Evolutionary conservation across 192 early-diverging fungal genomes (phyloP).

Genomic region (Entomortierella lignicola): DNA sequence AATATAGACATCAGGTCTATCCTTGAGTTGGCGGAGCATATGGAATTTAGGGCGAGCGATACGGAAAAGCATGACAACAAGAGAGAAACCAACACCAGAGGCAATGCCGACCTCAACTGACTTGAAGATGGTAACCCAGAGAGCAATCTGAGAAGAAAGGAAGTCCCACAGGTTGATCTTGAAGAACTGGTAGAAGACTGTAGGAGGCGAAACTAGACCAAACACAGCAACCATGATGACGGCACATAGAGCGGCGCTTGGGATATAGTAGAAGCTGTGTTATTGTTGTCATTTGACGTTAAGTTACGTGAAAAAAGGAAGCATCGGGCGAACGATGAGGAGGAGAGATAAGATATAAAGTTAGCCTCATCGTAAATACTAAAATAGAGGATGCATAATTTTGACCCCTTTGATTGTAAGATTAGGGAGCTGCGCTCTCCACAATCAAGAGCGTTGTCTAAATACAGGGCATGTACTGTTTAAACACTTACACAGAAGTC

Average conservation of each 20-base stretch:
- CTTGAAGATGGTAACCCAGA: slow-evolving; percentile 71
- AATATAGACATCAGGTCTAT: slow-evolving; percentile 46
- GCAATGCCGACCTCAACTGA: slow-evolving; percentile 81
- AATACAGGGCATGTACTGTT: slow-evolving; percentile 7
- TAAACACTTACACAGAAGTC: slow-evolving; percentile 67
- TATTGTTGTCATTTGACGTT: not conserved
- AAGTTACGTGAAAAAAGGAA: not conserved
- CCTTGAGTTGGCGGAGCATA: slow-evolving; percentile 59
- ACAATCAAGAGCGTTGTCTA: too few species aligned
- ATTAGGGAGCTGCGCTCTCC: too few species aligned
- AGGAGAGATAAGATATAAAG: too few species aligned
- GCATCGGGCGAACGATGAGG: not conserved
- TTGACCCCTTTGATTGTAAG: not conserved
- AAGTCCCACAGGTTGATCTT: slow-evolving; percentile 55
- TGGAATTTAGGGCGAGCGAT: slow-evolving; percentile 75
- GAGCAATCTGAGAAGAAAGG: slow-evolving; percentile 37
- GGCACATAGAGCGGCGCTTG: slow-evolving; percentile 72
- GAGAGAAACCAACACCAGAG: slow-evolving; percentile 75
- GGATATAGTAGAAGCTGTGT: slow-evolving; percentile 83
- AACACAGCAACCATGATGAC: slow-evolving; percentile 53
- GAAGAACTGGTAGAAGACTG: slow-evolving; percentile 53
- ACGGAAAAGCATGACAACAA: slow-evolving; percentile 80
- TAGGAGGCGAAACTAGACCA: slow-evolving; percentile 47
- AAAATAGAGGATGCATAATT: not conserved
- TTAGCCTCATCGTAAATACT: slow-evolving; percentile 1